phyloP scores from a whole-genome alignment of 495 filamentous ascomycete species.

The Physcia stellaris region DNA sequence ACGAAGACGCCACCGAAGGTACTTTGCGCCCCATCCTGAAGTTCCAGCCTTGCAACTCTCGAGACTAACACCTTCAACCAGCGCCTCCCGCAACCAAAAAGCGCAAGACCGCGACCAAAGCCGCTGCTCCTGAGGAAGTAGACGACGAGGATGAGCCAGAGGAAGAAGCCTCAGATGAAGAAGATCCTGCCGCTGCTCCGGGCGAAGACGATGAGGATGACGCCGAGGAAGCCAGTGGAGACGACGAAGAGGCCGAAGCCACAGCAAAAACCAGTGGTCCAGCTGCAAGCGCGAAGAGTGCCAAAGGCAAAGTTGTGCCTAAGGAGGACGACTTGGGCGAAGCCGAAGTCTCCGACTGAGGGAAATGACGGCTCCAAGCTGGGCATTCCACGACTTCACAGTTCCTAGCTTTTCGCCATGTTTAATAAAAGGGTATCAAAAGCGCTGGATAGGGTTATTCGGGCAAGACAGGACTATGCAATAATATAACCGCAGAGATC shows the following conservation, averaged over 20 bases:
- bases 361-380: no score
- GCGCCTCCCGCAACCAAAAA: constrained; percentile 30
- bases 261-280: constrained; percentile 29
- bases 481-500: no score
- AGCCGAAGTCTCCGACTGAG: no score
- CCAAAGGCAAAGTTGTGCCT: constrained; percentile 30
- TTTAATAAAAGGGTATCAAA: no score
- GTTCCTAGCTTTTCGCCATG: no score
- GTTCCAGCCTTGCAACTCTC: no score
- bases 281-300: constrained; percentile 26
- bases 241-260: constrained; percentile 19
- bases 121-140: constrained; percentile 19
- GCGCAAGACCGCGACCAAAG: constrained; percentile 23
- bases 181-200: constrained; percentile 10
- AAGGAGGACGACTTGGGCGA: constrained; percentile 35
- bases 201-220: constrained; percentile 20
- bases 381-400: no score
- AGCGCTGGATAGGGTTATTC: no score
- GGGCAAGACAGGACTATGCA: no score
- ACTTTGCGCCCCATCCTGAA: background rate
- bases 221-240: constrained; percentile 24
- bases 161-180: constrained; percentile 16
- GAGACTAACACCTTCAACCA: constrained; percentile 5
- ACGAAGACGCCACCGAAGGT: constrained; percentile 21
- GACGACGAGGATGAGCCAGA: constrained; percentile 20